Conservation (phyloP, 2,329 filamentous ascomycete genomes). For the Tympanopsis confertula region DNA sequence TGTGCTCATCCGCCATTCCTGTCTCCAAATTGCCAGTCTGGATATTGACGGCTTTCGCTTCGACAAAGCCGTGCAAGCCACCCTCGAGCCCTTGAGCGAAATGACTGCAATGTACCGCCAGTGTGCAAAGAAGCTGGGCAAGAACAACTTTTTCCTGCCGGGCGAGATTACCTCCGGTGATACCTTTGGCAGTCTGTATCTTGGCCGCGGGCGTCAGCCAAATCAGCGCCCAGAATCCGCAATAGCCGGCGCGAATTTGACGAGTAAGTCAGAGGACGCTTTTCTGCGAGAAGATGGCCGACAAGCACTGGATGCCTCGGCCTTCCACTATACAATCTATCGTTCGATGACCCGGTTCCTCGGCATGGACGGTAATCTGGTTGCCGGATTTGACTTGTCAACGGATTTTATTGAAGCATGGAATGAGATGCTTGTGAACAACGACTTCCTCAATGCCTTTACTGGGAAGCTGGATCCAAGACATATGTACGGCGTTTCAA, state of each 20-base stretch:
- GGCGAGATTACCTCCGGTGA: slow-evolving; percentile 55
- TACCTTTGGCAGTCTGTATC: slow-evolving; percentile 44
- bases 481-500: slow-evolving; percentile 50
- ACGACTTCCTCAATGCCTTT: slow-evolving; percentile 43
- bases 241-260: slow-evolving; percentile 33
- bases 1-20: slow-evolving; percentile 48
- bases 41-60: slow-evolving; percentile 58
- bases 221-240: slow-evolving; percentile 34
- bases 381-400: slow-evolving; percentile 38
- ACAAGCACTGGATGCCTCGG: slow-evolving; percentile 43
- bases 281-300: slow-evolving; percentile 40
- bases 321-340: slow-evolving; percentile 54
- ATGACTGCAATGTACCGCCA: slow-evolving; percentile 43
- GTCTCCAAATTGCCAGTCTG: slow-evolving; percentile 48
- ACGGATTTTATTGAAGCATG: slow-evolving; percentile 38
- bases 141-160: slow-evolving; percentile 51
- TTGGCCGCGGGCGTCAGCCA: slow-evolving; percentile 48
- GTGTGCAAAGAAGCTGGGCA: slow-evolving; percentile 42
- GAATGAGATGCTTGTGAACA: slow-evolving; percentile 40
- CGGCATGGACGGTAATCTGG: slow-evolving; percentile 43
- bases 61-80: slow-evolving; percentile 55
- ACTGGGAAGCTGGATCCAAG: slow-evolving; percentile 49
- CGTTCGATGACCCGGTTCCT: slow-evolving; percentile 49
- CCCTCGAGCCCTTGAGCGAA: slow-evolving; percentile 45
- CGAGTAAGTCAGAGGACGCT: slow-evolving; percentile 25